Conservation (phyloP, 345 rosid genomes). For the Acer campestre region DNA sequence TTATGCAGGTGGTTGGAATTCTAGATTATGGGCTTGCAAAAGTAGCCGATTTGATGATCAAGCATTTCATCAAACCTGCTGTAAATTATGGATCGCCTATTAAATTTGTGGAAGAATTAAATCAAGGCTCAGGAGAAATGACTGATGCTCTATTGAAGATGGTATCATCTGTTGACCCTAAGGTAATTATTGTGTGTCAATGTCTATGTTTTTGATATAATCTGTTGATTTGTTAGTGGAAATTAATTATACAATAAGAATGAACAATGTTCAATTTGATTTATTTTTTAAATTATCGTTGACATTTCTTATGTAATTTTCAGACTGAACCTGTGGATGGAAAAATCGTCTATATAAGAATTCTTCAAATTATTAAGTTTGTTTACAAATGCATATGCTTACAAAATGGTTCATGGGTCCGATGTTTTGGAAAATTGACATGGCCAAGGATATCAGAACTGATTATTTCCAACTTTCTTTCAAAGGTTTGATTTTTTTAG, state of each 20-base stretch:
- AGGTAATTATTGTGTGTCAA: slow-evolving; percentile 44
- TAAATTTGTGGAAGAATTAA: slow-evolving; percentile 52
- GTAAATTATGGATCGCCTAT: slow-evolving; percentile 57
- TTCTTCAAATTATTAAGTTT: slow-evolving; percentile 67
- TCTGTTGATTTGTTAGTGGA: not conserved
- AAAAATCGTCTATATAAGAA: slow-evolving; percentile 57
- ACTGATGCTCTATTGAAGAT: slow-evolving; percentile 57
- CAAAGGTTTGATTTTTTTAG: slow-evolving; percentile 63
- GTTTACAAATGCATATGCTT: slow-evolving; percentile 66
- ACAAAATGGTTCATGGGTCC: slow-evolving; percentile 71
- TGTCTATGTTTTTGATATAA: slow-evolving; percentile 1
- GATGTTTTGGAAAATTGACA: slow-evolving; percentile 85
- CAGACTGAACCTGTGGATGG: slow-evolving; percentile 63
- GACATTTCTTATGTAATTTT: slow-evolving; percentile 21
- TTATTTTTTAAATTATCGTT: not conserved
- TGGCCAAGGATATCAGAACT: slow-evolving; percentile 94
- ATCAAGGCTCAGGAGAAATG: slow-evolving; percentile 44
- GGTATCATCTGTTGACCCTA: slow-evolving; percentile 40
- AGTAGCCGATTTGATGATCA: slow-evolving; percentile 86
- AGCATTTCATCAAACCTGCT: slow-evolving; percentile 75
- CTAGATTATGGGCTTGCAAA: slow-evolving; percentile 88
- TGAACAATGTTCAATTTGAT: not conserved
- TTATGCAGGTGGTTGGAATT: slow-evolving; percentile 72
- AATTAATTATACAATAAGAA: not conserved
- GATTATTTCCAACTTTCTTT: slow-evolving; percentile 78